Evolutionary conservation across 371 early-diverging fungal species (phyloP), one percentile per base, ranked within the genome.

Genomic region (Phascolomyces articulosus): DNA sequence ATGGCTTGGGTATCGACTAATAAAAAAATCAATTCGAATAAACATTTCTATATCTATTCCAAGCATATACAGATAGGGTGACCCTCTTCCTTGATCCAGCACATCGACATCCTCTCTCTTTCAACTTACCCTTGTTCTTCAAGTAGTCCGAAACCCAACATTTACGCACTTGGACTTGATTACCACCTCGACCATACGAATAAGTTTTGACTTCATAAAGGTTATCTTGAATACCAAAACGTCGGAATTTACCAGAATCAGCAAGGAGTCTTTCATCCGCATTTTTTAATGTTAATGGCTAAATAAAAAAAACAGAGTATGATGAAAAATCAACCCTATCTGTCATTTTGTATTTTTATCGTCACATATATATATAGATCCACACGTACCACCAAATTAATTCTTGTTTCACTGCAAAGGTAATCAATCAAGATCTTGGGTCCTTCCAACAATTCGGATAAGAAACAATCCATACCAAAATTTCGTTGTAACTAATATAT

Each of bases 401-500:
- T 67, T 0, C 74, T 60, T 13, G 78, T 69, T 53, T 81, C 74
- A 16, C 74, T 60, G 65, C 95, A 94, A 31, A 96, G 66, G 13
- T 87, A 85, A 0, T 82, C 83, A 28, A 92, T 62, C 1, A 96
- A 75, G 4, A 84, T 78, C 0, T 78, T 74, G 4, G 95, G 94
- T 0, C 90, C 95, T 21, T 91, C 90, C n/a, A 98, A 55, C 16
- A 90, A 79, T 64, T 95, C 91, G 24, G 87, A 67, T 18, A 89
- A 67, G 64, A 87, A 93, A 51, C 91, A 83, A 24, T 91, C 91
- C 71, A 98, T 89, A 3, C 92, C 93, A 56, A 80, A 77, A 8
- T 23, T 63, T 8, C 64, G 47, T 9, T 53, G 64, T 23, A 78
- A 59, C 66, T 68, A 51, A 8, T 23, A 21, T 41, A 8, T 21